Evolutionary conservation across 805 yeast genomes (phyloP).

Genomic region (Wickerhamomyces strasburgensis): DNA sequence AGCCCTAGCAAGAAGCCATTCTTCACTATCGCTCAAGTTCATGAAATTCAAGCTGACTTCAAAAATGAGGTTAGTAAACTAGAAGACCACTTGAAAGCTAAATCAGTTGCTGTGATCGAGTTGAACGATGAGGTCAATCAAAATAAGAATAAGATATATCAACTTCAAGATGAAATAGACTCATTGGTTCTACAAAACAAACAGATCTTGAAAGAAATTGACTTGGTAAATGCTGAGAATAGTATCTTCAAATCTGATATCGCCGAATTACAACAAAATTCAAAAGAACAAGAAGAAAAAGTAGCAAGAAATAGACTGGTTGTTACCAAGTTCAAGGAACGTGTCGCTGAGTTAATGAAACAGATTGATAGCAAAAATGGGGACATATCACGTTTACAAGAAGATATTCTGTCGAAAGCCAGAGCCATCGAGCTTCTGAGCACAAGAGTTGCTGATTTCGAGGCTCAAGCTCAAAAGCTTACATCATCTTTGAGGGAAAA

Average conservation of each 20-base stretch:
- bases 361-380: slow-evolving; percentile 7
- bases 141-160: slow-evolving; percentile 14
- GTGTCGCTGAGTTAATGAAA: slow-evolving; percentile 12
- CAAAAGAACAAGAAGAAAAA: slow-evolving; percentile 14
- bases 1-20: slow-evolving; percentile 24
- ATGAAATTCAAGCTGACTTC: slow-evolving; percentile 25
- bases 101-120: slow-evolving; percentile 10
- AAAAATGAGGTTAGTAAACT: slow-evolving; percentile 20
- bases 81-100: slow-evolving; percentile 16
- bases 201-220: slow-evolving; percentile 16
- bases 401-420: slow-evolving; percentile 13
- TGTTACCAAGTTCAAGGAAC: slow-evolving; percentile 19
- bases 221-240: slow-evolving; percentile 19
- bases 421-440: slow-evolving; percentile 13
- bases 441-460: slow-evolving; percentile 15
- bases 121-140: slow-evolving; percentile 15
- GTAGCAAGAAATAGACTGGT: slow-evolving; percentile 12
- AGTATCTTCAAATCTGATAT: slow-evolving; percentile 18
- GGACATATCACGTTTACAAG: slow-evolving; percentile 8
- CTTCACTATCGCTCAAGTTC: slow-evolving; percentile 25
- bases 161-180: slow-evolving; percentile 19
- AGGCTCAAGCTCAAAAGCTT: slow-evolving; percentile 15
- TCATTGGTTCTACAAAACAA: slow-evolving; percentile 15
- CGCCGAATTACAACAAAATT: slow-evolving; percentile 8
- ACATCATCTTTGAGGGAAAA: slow-evolving; percentile 5